Evolutionary conservation across 2,329 filamentous ascomycete genomes (phyloP).

Genomic region (Aureobasidium sp.): DNA sequence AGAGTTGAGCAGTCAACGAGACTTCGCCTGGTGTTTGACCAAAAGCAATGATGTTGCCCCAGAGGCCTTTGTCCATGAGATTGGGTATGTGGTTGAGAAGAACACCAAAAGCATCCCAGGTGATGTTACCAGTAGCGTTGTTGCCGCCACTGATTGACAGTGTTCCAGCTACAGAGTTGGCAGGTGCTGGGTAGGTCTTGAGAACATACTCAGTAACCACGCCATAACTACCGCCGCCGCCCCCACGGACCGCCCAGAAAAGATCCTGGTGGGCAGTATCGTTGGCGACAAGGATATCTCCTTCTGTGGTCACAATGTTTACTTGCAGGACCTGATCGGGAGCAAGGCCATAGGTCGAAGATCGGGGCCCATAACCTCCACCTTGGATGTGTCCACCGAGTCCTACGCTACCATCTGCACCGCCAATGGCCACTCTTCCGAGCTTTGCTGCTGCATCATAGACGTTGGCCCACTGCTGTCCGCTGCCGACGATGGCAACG

Average conservation of each 20-base stretch:
- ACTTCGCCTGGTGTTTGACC: background rate
- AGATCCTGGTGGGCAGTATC: slow-evolving; percentile 18
- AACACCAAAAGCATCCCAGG: background rate
- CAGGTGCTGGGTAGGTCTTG: slow-evolving; percentile 18
- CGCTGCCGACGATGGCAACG: background rate
- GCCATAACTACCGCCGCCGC: slow-evolving; percentile 18
- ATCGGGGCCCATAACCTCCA: slow-evolving; percentile 19
- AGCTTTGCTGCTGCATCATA: background rate
- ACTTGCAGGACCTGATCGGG: slow-evolving; percentile 20
- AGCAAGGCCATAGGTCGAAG: slow-evolving; percentile 17
- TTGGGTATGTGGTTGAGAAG: background rate
- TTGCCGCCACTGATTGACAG: background rate
- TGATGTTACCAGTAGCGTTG: background rate
- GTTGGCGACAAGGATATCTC: slow-evolving; percentile 16
- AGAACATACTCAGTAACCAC: slow-evolving; percentile 17
- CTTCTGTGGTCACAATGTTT: slow-evolving; percentile 19
- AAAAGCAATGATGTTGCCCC: slow-evolving; percentile 1
- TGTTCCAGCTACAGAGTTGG: background rate
- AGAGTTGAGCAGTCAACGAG: background rate
- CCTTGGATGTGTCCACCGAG: slow-evolving; percentile 18
- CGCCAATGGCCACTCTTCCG: background rate
- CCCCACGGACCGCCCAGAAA: slow-evolving; percentile 21
- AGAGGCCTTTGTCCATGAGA: background rate
- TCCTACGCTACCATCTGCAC: background rate
- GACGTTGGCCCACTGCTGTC: background rate